These are phyloP conservation scores for Penicillium crustosum DNA, from an alignment of 2,329 filamentous ascomycete species.

Conservation along the genomic window DNA sequence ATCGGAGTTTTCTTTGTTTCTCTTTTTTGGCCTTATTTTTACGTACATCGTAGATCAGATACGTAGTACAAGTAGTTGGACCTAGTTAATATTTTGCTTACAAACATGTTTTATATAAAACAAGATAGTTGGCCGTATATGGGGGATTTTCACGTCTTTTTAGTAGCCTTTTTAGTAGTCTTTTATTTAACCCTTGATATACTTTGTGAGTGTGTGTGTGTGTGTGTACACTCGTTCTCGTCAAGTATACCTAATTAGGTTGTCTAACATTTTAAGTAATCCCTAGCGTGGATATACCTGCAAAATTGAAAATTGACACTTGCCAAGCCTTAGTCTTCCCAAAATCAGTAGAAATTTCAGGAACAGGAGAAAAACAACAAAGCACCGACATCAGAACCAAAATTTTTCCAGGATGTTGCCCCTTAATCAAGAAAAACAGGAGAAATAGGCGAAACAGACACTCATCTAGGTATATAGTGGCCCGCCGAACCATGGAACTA, in stretches of 20 bases:
- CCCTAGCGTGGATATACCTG: not conserved
- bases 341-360: not conserved
- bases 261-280: not conserved
- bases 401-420: not conserved
- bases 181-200: too few species aligned
- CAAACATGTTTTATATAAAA: too few species aligned
- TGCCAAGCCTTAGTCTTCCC: conserved; percentile 1
- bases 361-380: not conserved
- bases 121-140: not conserved
- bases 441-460: not conserved
- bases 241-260: not conserved
- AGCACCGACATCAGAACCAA: not conserved
- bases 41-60: not conserved
- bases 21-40: not conserved
- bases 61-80: not conserved
- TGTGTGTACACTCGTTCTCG: too few species aligned
- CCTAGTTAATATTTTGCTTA: not conserved
- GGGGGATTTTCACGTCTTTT: not conserved
- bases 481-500: conserved; percentile 4
- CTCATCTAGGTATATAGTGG: not conserved
- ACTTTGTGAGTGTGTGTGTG: too few species aligned
- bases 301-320: not conserved
- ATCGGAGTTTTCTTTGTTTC: not conserved
- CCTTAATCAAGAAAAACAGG: not conserved
- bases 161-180: not conserved